These are phyloP conservation scores for Discostella stelligera DNA, from an alignment of 352 stramenopile genomes.

Conservation along the genomic window DNA sequence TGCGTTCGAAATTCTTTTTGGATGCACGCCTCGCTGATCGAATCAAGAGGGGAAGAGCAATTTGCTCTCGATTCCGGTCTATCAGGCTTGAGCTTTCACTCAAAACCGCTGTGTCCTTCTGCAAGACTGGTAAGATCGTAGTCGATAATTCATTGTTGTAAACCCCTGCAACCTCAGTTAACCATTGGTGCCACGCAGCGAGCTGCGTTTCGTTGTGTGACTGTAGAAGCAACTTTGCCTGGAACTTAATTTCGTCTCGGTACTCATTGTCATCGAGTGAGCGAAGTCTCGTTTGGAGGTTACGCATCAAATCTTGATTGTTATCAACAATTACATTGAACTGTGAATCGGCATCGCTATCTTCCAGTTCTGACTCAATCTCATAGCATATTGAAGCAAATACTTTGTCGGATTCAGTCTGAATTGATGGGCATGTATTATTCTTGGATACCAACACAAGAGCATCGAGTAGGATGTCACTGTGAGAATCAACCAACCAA, in stretches of 20 bases:
- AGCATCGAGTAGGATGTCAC: constrained; percentile 30
- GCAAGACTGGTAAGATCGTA: constrained; percentile 29
- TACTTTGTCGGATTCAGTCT: constrained; percentile 42
- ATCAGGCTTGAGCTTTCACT: constrained; percentile 29
- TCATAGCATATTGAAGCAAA: constrained; percentile 57
- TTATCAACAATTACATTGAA: constrained; percentile 32
- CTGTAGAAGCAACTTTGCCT: constrained; percentile 20
- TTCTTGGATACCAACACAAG: constrained; percentile 21
- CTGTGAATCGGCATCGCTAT: constrained; percentile 22
- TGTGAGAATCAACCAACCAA: constrained; percentile 9
- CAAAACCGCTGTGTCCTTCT: constrained; percentile 20
- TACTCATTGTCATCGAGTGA: constrained; percentile 7
- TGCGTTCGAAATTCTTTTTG: constrained; percentile 42
- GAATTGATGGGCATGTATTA: constrained; percentile 12
- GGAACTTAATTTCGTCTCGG: constrained; percentile 7
- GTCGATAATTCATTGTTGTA: constrained; percentile 46
- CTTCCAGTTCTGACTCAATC: constrained; percentile 51
- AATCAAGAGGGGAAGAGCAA: constrained; percentile 28
- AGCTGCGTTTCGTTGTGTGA: constrained; percentile 22
- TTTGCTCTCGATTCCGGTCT: constrained; percentile 31
- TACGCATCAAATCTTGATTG: constrained; percentile 35
- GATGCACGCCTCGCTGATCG: constrained; percentile 32
- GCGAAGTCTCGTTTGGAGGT: constrained; percentile 43
- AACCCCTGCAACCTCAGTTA: constrained; percentile 47
- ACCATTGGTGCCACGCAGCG: constrained; percentile 51